These are phyloP conservation scores for Fusarium sp. DNA, from an alignment of 2,329 filamentous ascomycete species.

Conservation along the genomic window DNA sequence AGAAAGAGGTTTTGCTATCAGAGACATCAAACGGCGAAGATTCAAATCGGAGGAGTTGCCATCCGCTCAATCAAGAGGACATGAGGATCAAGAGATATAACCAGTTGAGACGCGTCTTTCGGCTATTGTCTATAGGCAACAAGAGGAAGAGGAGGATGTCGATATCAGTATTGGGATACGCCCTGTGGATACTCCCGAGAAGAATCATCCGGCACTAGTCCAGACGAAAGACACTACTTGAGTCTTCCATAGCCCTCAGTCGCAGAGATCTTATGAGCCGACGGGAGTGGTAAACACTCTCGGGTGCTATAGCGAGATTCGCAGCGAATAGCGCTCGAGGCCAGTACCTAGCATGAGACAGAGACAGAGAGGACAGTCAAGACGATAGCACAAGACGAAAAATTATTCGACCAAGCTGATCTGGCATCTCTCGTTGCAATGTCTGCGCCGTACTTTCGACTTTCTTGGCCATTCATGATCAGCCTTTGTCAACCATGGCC, in stretches of 20 bases:
- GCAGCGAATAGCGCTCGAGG: slow-evolving; percentile 70
- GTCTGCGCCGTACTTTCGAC: slow-evolving; percentile 52
- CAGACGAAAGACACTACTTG: slow-evolving; percentile 47
- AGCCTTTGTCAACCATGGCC: slow-evolving; percentile 35
- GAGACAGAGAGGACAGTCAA: slow-evolving; percentile 59
- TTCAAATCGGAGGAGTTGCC: slow-evolving; percentile 39
- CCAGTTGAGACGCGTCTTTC: slow-evolving; percentile 37
- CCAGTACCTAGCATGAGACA: slow-evolving; percentile 71
- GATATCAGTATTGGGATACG: slow-evolving; percentile 39
- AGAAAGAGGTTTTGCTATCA: slow-evolving; percentile 40
- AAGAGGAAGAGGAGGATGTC: slow-evolving; percentile 44
- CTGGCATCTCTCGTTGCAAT: slow-evolving; percentile 55
- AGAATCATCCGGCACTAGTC: slow-evolving; percentile 48
- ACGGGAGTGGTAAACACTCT: slow-evolving; percentile 52
- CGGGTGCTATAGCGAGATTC: slow-evolving; percentile 65
- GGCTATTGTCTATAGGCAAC: slow-evolving; percentile 29
- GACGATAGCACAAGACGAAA: slow-evolving; percentile 77
- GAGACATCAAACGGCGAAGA: slow-evolving; percentile 39
- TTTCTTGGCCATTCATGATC: slow-evolving; percentile 35
- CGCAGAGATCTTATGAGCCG: slow-evolving; percentile 57
- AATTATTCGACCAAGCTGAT: slow-evolving; percentile 59
- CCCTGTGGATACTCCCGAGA: slow-evolving; percentile 47
- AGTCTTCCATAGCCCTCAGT: slow-evolving; percentile 60
- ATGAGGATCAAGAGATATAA: slow-evolving; percentile 41
- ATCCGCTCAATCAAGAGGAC: slow-evolving; percentile 36